phyloP scores from a whole-genome alignment of 2,329 filamentous ascomycete genomes.

The Aspergillus latus region DNA sequence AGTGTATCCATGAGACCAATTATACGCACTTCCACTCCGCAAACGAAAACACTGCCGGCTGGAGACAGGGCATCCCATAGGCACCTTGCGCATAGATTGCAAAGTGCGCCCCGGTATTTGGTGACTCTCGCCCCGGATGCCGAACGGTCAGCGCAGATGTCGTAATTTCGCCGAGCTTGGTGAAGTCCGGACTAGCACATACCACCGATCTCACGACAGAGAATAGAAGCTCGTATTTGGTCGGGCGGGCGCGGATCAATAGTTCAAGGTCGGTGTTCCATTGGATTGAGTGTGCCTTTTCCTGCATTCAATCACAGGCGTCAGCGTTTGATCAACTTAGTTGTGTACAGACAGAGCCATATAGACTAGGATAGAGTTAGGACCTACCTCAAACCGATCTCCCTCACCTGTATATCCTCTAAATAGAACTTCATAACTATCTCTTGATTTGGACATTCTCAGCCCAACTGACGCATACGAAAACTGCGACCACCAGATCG shows the following conservation, averaged over 20 bases:
- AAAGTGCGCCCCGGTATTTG: neutral
- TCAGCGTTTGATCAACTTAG: no score
- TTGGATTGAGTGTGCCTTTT: neutral
- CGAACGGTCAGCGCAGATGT: neutral
- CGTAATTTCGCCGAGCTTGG: neutral
- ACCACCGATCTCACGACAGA: neutral
- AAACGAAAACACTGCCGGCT: neutral
- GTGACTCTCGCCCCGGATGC: neutral
- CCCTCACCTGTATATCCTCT: neutral
- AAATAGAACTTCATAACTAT: neutral
- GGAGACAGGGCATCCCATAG: neutral
- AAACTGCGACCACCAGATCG: neutral
- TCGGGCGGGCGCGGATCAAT: neutral
- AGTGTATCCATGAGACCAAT: neutral
- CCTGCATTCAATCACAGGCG: no score
- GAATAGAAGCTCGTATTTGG: neutral
- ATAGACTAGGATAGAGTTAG: no score
- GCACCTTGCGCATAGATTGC: neutral
- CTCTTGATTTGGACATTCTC: neutral
- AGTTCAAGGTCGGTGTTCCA: neutral
- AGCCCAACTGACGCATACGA: neutral
- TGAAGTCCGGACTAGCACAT: no score
- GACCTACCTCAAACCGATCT: neutral
- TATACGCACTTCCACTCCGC: neutral
- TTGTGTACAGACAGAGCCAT: no score